Base-by-base conservation (phyloP, 176 grass and related monocot species). In the Thinopyrum elongatum region DNA sequence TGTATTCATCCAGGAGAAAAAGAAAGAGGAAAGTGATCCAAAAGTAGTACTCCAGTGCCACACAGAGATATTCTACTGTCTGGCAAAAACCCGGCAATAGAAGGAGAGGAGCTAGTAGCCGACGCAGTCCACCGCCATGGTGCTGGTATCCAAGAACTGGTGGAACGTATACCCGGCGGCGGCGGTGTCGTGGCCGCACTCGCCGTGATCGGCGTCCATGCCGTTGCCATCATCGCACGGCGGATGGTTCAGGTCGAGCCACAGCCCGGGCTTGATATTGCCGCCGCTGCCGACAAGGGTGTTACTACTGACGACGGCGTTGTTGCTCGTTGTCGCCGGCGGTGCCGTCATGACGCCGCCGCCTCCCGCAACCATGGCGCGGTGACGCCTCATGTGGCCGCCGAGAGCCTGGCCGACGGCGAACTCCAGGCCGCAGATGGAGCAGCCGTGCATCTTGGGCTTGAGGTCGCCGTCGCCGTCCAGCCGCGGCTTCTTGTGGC, bases 361-460 rank as follows among this genome's bases (percentile, higher is more conserved):
- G 80, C 65, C 76, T 5, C 82, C 25, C 0, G 42, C 7, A 1
- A 21, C 60, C 65, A 79, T 44, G 70, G 84, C 65, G 25, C 89
- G 83, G 87, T 94, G 92, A 75, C 89, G 89, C 81, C 92, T 42
- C 92, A 94, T 94, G 87, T 94, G 92, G 7, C 92, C 92, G 4
- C 92, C 92, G 58, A 94, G 82, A 0, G 92, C 92, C 87, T 94
- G 92, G 2, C 92, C 92, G 22, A 94, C 69, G 27, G 87, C 84
- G 65, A 94, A 94, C 84, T 94, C 92, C 29, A 94, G 89, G 35
- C 89, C 92, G 65, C 89, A 94, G 55, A 94, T 33, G 46, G 92
- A 91, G 87, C 92, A 94, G 46, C 85, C 66, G 47, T 94, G 89
- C 64, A 87, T 59, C 92, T 87, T 92, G 57, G 90, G 88, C 80